Conservation (phyloP, 352 stramenopile species). For the Phytophthora cajani region DNA sequence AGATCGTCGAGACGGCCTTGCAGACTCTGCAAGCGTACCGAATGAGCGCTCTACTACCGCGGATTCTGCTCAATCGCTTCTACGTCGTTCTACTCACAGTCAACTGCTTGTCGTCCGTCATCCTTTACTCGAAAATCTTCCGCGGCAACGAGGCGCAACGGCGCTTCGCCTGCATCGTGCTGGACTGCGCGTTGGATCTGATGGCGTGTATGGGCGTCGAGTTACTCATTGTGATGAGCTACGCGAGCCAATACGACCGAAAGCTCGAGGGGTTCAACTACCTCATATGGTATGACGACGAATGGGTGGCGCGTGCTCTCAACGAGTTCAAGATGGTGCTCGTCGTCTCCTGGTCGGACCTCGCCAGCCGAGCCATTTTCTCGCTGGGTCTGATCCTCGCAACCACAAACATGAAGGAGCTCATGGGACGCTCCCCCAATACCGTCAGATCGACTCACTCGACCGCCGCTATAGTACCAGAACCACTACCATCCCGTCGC, state of each 20-base stretch:
- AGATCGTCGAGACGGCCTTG: constrained; percentile 32
- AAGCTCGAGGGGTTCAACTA: constrained; percentile 20
- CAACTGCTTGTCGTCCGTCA: constrained; percentile 32
- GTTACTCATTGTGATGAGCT: constrained; percentile 20
- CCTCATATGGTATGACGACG: constrained; percentile 34
- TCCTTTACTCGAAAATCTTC: constrained; percentile 19
- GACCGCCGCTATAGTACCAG: no score
- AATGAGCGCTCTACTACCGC: constrained; percentile 34
- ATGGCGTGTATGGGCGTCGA: constrained; percentile 25
- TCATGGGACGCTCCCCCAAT: no score
- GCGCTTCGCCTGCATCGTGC: constrained; percentile 28
- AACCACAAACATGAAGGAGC: constrained; percentile 31
- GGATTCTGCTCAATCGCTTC: constrained; percentile 37
- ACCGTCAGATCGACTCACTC: no score
- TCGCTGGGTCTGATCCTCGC: constrained; percentile 29
- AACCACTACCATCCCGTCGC: no score
- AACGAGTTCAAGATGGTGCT: constrained; percentile 39
- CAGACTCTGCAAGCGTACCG: constrained; percentile 38
- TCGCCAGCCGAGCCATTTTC: constrained; percentile 29
- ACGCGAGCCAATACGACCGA: constrained; percentile 19
- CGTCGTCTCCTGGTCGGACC: constrained; percentile 33
- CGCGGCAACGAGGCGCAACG: constrained; percentile 10
- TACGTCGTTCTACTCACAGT: constrained; percentile 34
- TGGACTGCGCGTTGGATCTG: constrained; percentile 33
- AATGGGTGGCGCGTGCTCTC: constrained; percentile 33